A percentile compares a stretch with the other conserved stretches of the same genome.
Conservation (phyloP, 2,329 filamentous ascomycete genomes). For the Claviceps maximensis region DNA sequence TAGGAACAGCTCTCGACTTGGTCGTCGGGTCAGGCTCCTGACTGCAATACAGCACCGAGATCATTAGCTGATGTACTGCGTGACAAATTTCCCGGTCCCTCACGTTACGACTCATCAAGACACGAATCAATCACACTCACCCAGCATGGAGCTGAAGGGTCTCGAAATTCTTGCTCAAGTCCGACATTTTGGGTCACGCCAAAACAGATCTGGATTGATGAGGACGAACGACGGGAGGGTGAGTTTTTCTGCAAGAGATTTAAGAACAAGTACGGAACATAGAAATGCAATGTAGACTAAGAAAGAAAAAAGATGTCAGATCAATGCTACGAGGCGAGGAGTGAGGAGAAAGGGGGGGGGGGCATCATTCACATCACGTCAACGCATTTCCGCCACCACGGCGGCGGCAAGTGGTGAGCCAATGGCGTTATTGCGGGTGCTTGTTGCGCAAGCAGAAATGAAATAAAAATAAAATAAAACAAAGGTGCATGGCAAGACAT, state of each 20-base stretch:
- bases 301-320: background rate
- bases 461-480: too few species aligned
- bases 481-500: too few species aligned
- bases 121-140: conserved; percentile 29
- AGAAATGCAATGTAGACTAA: too few species aligned
- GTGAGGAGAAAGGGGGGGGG: background rate
- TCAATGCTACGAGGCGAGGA: background rate
- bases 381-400: background rate
- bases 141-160: conserved; percentile 78
- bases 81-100: background rate
- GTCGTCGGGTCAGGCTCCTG: conserved; percentile 70
- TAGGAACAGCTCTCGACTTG: conserved; percentile 82
- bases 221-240: background rate
- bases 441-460: background rate
- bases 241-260: background rate
- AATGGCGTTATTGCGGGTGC: conserved; percentile 6
- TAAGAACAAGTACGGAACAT: background rate
- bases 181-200: conserved; percentile 13
- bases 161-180: conserved; percentile 56
- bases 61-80: background rate
- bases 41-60: conserved; percentile 28
- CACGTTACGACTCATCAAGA: background rate
- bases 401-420: background rate
- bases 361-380: background rate
- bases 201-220: background rate